A percentile compares a stretch with the other conserved stretches of the same genome.
Conservation (phyloP, 2,329 filamentous ascomycete genomes). For the Tetracladium maxilliforme region DNA sequence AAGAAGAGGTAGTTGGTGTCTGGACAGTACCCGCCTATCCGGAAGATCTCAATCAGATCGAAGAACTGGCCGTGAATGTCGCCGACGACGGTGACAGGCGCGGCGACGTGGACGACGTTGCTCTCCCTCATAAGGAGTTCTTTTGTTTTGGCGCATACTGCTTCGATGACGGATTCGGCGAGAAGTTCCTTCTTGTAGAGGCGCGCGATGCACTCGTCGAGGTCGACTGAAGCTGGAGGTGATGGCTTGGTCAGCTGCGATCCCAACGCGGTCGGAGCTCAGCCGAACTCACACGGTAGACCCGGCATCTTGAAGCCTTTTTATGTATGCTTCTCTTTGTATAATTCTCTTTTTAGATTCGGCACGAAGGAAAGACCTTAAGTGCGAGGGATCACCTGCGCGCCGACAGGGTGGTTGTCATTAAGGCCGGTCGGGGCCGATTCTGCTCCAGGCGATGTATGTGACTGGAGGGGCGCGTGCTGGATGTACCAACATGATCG, state of each 20-base stretch:
- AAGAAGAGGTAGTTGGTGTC: constrained; percentile 98
- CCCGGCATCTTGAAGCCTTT: constrained; percentile 32
- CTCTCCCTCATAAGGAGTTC: constrained; percentile 99
- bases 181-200: constrained; percentile 95
- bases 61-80: constrained; percentile 99
- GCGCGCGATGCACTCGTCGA: constrained; percentile 95
- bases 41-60: constrained; percentile 98
- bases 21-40: constrained; percentile 91
- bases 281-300: constrained; percentile 31
- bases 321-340: neutral
- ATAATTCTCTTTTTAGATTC: neutral
- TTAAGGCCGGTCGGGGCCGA: neutral
- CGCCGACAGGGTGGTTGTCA: neutral
- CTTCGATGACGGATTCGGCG: constrained; percentile 94
- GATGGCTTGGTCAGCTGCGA: constrained; percentile 1
- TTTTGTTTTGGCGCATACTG: constrained; percentile 98
- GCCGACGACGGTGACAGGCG: constrained; percentile 91
- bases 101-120: constrained; percentile 94
- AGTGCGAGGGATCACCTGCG: neutral
- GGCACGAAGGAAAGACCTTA: neutral
- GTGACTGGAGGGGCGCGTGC: constrained; percentile 11
- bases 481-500: constrained; percentile 14
- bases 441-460: constrained; percentile 1
- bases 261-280: constrained; percentile 2
- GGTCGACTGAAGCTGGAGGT: constrained; percentile 71